Evolutionary conservation across 2,329 filamentous ascomycete species (phyloP), one percentile per base, ranked within the genome.

Genomic region (Sporothrix mexicana): DNA sequence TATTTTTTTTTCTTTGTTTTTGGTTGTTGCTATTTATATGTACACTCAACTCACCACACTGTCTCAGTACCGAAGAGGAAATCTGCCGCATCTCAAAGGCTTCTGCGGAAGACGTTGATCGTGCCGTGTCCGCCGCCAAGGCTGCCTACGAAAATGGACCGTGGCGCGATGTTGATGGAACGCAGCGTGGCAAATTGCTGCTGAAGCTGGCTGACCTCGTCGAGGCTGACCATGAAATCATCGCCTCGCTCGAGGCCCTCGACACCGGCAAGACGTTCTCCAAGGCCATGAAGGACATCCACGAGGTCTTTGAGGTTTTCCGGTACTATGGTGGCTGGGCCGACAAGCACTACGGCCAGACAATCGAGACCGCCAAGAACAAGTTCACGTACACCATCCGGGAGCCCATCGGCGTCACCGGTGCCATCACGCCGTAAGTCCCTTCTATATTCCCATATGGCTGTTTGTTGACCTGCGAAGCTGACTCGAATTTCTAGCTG

Each of bases 301-400:
- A 25, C 23, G 71, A 70, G 53, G 36, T 70, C 15, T 77, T 81
- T 5, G 77, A 77, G 71, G 80, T 89, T 13, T 82, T 90, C 51
- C 89, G 90, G 76, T 95, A 95, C 81, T 95, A 95, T 78, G 90
- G 87, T 66, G 91, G 91, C 61, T 93, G 87, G 81, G 89, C 90
- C 25, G 91, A 93, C 81, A 93, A 92, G 82, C 87, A 91, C 66
- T 88, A 89, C 70, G 91, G 91, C 23, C 87, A 91, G 78, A 90
- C 90, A n/a, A 92, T 93, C 76, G 87, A 88, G 75, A 91, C 88
- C 0, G 69, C 68, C 17, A 84, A 86, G 0, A 81, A 83, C 10
- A 93, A 92, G 79, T 85, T 93, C 69, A 90, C 90, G 13, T 93
- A 93, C 77, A 92, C 90, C 0, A 83, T 92, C 43, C 86, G 88